These are phyloP conservation scores for Apiospora marii DNA, from an alignment of 2,329 filamentous ascomycete species.

Conservation along the genomic window DNA sequence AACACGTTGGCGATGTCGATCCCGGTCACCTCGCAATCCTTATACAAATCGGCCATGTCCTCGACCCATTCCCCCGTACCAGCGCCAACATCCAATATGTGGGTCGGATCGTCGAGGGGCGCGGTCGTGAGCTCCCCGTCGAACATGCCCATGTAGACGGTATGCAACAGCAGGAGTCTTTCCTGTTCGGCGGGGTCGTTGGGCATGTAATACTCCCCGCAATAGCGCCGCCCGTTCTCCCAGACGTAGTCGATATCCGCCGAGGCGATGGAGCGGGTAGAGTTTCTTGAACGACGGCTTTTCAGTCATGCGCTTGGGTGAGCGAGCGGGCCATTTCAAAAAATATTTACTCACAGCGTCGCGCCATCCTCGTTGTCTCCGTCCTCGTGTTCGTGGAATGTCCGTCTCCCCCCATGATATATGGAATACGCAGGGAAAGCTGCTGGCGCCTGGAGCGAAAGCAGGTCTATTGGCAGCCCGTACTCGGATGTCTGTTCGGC, in stretches of 20 bases:
- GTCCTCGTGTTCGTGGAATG: slow-evolving; percentile 15
- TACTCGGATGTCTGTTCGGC: slow-evolving; percentile 29
- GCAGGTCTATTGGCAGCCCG: slow-evolving; percentile 45
- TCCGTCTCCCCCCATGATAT: slow-evolving; percentile 1
- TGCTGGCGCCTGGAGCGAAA: slow-evolving; percentile 53
- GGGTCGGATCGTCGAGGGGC: slow-evolving; percentile 48
- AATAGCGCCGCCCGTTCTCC: slow-evolving; percentile 70
- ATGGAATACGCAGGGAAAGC: slow-evolving; percentile 45
- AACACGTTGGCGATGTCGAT: slow-evolving; percentile 68
- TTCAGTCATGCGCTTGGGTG: slow-evolving; percentile 13
- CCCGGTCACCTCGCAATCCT: slow-evolving; percentile 63
- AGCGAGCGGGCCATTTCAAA: not conserved
- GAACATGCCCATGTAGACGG: slow-evolving; percentile 65
- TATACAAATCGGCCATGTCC: slow-evolving; percentile 61
- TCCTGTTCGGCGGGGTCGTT: slow-evolving; percentile 72
- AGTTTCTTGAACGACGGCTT: slow-evolving; percentile 33
- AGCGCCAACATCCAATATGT: slow-evolving; percentile 66
- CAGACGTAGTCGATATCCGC: slow-evolving; percentile 62
- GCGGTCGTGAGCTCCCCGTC: slow-evolving; percentile 54
- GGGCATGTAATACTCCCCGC: slow-evolving; percentile 69
- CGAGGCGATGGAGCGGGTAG: slow-evolving; percentile 58
- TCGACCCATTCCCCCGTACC: slow-evolving; percentile 63
- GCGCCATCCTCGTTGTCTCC: slow-evolving; percentile 39
- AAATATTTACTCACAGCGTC: slow-evolving; percentile 49
- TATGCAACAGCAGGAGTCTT: slow-evolving; percentile 67